Percentiles rank a stretch among this genome's conserved stretches.
These are phyloP conservation scores for Zygotorulaspora florentina DNA, from an alignment of 805 yeast genomes.

Conservation along the genomic window DNA sequence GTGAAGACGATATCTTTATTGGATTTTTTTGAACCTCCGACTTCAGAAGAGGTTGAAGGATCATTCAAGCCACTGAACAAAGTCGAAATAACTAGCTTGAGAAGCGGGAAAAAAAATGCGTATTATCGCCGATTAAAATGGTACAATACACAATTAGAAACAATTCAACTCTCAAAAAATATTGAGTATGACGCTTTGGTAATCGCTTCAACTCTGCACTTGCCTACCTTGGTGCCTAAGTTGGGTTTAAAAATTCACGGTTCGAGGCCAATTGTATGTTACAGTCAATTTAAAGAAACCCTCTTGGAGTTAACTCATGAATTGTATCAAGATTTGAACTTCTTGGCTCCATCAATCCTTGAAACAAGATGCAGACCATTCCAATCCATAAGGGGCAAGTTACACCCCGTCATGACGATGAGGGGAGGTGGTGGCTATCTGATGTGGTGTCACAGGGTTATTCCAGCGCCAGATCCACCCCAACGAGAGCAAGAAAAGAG, in stretches of 20 bases:
- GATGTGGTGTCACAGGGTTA: slow-evolving; percentile 71
- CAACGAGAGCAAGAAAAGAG: slow-evolving; percentile 1
- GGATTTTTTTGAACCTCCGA: slow-evolving; percentile 78
- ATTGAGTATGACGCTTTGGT: slow-evolving; percentile 72
- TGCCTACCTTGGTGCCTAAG: slow-evolving; percentile 58
- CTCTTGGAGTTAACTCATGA: slow-evolving; percentile 67
- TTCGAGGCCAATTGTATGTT: slow-evolving; percentile 80
- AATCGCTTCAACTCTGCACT: slow-evolving; percentile 66
- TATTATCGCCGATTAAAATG: slow-evolving; percentile 63
- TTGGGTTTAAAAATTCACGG: slow-evolving; percentile 70
- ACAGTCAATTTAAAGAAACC: slow-evolving; percentile 75
- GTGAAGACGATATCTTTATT: slow-evolving; percentile 70
- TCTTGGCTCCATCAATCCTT: slow-evolving; percentile 75
- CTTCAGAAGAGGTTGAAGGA: slow-evolving; percentile 39
- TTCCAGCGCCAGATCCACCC: slow-evolving; percentile 44
- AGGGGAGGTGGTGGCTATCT: slow-evolving; percentile 90
- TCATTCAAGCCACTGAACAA: slow-evolving; percentile 40
- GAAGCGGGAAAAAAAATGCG: slow-evolving; percentile 57
- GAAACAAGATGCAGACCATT: slow-evolving; percentile 82
- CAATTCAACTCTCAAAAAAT: slow-evolving; percentile 46
- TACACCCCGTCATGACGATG: slow-evolving; percentile 94
- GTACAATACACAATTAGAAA: slow-evolving; percentile 34
- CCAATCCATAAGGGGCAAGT: slow-evolving; percentile 89
- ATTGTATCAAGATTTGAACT: slow-evolving; percentile 59
- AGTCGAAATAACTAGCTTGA: slow-evolving; percentile 52